A percentile compares a stretch with the other conserved stretches of the same genome.
These are phyloP conservation scores for Yamadazyma trypodendri DNA, from an alignment of 1,139 yeast species.

Conservation along the genomic window DNA sequence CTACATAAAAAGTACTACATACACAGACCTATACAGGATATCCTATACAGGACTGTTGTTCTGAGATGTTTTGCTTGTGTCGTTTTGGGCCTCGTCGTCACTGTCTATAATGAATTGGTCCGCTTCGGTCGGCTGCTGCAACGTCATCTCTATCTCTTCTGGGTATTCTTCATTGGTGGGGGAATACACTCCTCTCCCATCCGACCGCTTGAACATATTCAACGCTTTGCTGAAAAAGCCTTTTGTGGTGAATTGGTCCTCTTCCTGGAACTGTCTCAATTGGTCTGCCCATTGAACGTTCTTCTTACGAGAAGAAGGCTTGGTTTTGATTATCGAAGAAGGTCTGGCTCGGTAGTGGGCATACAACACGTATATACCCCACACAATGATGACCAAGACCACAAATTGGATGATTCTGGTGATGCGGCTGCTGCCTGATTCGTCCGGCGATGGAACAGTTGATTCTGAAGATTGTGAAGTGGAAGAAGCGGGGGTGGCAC, in stretches of 20 bases:
- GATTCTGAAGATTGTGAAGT: conserved; percentile 3
- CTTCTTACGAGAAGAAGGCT: conserved; percentile 41
- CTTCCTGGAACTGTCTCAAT: conserved; percentile 37
- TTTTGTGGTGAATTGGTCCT: conserved; percentile 14
- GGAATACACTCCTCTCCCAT: conserved; percentile 20
- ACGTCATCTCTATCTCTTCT: conserved; percentile 17
- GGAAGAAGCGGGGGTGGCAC: conserved; percentile 7
- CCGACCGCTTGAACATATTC: conserved; percentile 35
- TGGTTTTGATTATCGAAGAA: conserved; percentile 41
- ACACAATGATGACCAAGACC: conserved; percentile 40
- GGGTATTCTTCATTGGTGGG: conserved; percentile 19
- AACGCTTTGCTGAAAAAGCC: conserved; percentile 42
- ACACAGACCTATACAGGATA: too few relatives aligned
- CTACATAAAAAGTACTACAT: too few relatives aligned
- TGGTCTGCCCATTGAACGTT: conserved; percentile 63
- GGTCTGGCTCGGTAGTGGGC: conserved; percentile 41
- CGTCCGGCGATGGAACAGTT: conserved; percentile 7
- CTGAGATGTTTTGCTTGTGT: too few relatives aligned
- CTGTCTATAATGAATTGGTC: conserved; percentile 41
- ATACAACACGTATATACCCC: conserved; percentile 45
- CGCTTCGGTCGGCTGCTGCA: conserved; percentile 11
- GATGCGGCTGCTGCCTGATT: conserved; percentile 14
- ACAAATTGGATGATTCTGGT: conserved; percentile 42
- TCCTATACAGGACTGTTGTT: too few relatives aligned
- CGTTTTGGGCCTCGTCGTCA: conserved; percentile 38